These are phyloP conservation scores for Trametes cingulata DNA, from an alignment of 768 basidiomycete genomes.

Conservation along the genomic window DNA sequence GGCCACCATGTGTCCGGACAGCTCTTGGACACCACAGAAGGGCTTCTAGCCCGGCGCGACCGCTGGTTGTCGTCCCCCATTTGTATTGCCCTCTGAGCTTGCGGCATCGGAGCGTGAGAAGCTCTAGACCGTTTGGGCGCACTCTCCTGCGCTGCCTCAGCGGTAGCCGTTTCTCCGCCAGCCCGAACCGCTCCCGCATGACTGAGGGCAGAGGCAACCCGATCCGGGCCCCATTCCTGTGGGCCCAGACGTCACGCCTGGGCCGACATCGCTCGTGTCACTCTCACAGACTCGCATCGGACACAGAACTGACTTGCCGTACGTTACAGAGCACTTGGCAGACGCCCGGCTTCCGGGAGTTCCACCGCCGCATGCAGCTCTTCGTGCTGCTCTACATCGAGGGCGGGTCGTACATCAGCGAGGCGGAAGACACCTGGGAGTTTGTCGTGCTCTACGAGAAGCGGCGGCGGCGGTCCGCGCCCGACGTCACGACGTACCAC, in stretches of 20 bases:
- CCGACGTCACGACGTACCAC: constrained; percentile 70
- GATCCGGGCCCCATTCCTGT: constrained; percentile 2
- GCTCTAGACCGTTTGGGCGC: constrained; percentile 8
- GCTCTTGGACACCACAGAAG: not conserved
- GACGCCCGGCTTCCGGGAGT: constrained; percentile 87
- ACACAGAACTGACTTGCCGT: constrained; percentile 5
- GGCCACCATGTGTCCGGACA: not conserved
- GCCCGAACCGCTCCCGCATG: not conserved
- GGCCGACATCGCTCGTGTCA: not conserved
- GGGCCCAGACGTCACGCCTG: not conserved
- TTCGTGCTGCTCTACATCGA: constrained; percentile 96
- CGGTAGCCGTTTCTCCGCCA: not conserved
- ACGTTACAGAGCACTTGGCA: constrained; percentile 70
- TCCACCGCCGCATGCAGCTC: constrained; percentile 89
- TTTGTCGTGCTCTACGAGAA: constrained; percentile 91
- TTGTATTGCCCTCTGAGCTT: not conserved
- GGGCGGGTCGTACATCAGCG: constrained; percentile 91
- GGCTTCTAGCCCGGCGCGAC: not conserved
- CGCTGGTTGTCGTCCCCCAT: not conserved
- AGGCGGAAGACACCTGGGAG: constrained; percentile 93
- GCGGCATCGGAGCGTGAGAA: constrained; percentile 5
- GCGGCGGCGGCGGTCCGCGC: constrained; percentile 56
- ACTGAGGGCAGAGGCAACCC: not conserved
- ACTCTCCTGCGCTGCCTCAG: not conserved
- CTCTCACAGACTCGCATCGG: no score